A percentile compares a stretch with the other conserved stretches of the same genome.
Evolutionary conservation across 305 asterid species (phyloP).

Genomic region (Rubia peregrina): DNA sequence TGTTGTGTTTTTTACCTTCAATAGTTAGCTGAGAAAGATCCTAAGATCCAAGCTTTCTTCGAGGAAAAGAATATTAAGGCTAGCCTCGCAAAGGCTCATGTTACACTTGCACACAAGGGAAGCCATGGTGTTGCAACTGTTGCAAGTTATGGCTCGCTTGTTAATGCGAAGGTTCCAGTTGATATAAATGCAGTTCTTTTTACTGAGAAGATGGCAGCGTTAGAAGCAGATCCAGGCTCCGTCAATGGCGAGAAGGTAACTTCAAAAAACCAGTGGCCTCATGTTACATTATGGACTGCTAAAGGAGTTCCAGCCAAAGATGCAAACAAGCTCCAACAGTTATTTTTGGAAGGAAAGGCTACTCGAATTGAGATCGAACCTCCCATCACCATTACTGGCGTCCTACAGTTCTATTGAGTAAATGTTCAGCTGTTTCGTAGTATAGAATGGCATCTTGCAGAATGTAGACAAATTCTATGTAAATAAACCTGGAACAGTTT

Average conservation of each 20-base stretch:
- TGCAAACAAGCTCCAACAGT: conserved; percentile 58
- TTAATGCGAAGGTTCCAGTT: conserved; percentile 58
- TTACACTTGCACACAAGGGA: conserved; percentile 92
- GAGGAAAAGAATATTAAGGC: conserved; percentile 47
- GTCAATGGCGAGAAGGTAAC: conserved; percentile 66
- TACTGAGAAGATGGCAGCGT: conserved; percentile 68
- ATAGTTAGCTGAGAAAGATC: conserved; percentile 62
- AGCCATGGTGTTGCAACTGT: conserved; percentile 85
- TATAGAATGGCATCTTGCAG: too few relatives aligned
- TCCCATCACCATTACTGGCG: conserved; percentile 61
- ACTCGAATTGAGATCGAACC: conserved; percentile 66
- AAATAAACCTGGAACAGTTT: conserved; percentile 1
- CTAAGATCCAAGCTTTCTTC: conserved; percentile 41
- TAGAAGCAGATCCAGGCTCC: conserved; percentile 57
- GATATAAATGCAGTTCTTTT: conserved; percentile 49
- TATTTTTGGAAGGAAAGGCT: conserved; percentile 69
- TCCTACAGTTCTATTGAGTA: conserved; percentile 55
- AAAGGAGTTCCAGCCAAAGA: conserved; percentile 61
- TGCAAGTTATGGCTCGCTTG: conserved; percentile 55
- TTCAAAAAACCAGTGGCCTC: conserved; percentile 86
- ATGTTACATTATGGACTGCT: conserved; percentile 79
- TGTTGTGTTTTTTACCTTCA: not conserved
- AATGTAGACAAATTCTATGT: conserved; percentile 6
- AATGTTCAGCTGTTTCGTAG: not conserved
- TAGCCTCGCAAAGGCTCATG: conserved; percentile 54